phyloP scores from a whole-genome alignment of 768 basidiomycete species.

The Lactarius tabidus region DNA sequence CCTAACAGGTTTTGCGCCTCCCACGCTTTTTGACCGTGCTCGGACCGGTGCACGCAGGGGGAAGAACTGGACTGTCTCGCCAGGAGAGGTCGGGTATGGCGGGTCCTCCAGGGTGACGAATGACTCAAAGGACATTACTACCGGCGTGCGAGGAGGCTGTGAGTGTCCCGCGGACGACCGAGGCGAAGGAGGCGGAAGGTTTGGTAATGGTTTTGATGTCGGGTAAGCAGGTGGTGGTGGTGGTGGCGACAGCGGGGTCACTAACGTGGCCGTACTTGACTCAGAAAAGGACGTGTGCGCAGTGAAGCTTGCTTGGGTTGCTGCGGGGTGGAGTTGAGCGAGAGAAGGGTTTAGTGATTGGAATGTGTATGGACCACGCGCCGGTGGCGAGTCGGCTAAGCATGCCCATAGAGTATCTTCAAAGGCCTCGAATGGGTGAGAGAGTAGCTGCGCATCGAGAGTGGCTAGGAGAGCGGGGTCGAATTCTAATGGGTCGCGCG shows the following conservation, averaged over 20 bases:
- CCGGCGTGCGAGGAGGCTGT: background rate
- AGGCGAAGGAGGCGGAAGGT: constrained; percentile 8
- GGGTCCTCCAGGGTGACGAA: background rate
- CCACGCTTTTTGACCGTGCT: constrained; percentile 20
- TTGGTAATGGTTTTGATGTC: constrained; percentile 15
- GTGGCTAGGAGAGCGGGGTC: constrained; percentile 16
- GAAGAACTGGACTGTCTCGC: constrained; percentile 2
- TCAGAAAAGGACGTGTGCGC: background rate
- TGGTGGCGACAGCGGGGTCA: background rate
- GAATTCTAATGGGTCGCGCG: constrained; percentile 15
- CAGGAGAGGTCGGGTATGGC: background rate
- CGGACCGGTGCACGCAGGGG: constrained; percentile 2
- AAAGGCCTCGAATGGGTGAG: constrained; percentile 15
- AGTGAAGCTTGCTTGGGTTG: background rate
- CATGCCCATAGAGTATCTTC: constrained; percentile 12
- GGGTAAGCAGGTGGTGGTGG: constrained; percentile 3
- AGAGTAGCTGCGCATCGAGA: constrained; percentile 13
- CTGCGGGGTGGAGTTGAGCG: background rate
- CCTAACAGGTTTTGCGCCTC: constrained; percentile 3
- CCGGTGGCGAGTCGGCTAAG: background rate
- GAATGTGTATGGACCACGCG: background rate
- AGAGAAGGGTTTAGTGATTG: constrained; percentile 1
- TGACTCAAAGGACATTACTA: background rate
- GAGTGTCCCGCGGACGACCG: background rate
- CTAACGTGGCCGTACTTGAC: constrained; percentile 6